Base-by-base conservation (phyloP, 768 basidiomycete species). In the Glaciozyma antarctica region DNA sequence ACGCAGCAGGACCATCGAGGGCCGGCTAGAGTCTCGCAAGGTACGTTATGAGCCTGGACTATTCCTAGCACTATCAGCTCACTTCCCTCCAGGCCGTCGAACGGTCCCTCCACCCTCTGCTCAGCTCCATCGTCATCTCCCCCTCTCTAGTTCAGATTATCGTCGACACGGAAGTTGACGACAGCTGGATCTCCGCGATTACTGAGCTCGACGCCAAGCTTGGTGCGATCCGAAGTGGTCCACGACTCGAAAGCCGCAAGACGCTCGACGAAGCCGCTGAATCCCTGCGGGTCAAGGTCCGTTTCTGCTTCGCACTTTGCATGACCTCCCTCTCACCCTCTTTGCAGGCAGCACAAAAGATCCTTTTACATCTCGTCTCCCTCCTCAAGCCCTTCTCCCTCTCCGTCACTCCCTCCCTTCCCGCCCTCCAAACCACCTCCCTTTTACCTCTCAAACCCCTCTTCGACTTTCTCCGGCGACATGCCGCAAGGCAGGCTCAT, bases 351-450 rank as follows among this genome's bases (percentile, higher is more conserved):
- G 86, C 92, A 3, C 87, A 87, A 3, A 95, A 95, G 75, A 80
- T 98, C 43, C 86, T 92, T 28, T 80, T 80, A 0, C 92, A 93
- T 78, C 90, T 99, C 74, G 80, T 92, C 26, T 82, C 85, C 2
- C 77, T 95, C 26, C 82, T 98, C 72, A 85, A 86, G 58, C 88
- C 94, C 10, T 87, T 95, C 61, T 84, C 86, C 63, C 79, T 78
- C 49, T 90, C 85, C 70, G 86, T 95, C 68, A 85, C 90, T 17
- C 90, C 90, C 10, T 95, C 98, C 75, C 85, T 98, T 80, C 88
- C 91, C 72, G 85, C 95, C 60, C 80, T 98, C 3, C 95, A 99
- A 75, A 87, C 88, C 0, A 86, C 88, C 1, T 81, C 91, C 5
- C 81, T 97, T 45, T 77, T 91, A 68, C 91, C 92, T 75, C 91